phyloP scores from a whole-genome alignment of 345 rosid species.

The Xanthoceras sorbifolium region DNA sequence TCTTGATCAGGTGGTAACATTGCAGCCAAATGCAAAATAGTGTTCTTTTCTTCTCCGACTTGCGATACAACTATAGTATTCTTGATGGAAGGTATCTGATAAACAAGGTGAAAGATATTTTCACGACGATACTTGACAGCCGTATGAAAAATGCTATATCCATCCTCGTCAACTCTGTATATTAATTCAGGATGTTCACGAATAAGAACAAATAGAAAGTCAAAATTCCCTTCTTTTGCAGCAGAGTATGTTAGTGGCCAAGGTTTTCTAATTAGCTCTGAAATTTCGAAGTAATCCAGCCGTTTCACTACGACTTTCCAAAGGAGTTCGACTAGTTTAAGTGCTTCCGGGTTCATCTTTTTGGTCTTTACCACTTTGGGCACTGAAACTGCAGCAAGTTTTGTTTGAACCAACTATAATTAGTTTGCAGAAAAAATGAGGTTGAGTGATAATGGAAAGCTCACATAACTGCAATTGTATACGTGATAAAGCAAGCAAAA shows the following conservation, averaged over 20 bases:
- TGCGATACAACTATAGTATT: constrained; percentile 1
- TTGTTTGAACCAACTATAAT: background rate
- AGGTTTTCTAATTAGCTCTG: background rate
- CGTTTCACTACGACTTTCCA: background rate
- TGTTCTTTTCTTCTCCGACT: constrained; percentile 2
- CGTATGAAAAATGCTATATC: constrained; percentile 18
- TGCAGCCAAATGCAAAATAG: constrained; percentile 26
- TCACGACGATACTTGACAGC: constrained; percentile 18
- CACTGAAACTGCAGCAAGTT: background rate
- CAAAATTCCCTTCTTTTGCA: background rate
- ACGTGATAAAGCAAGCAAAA: background rate
- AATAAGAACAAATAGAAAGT: background rate
- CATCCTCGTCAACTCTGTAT: background rate
- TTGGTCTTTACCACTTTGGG: background rate
- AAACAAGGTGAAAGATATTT: constrained; percentile 18
- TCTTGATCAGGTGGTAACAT: constrained; percentile 12
- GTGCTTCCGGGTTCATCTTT: background rate
- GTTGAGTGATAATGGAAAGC: no score
- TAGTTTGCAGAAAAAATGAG: background rate
- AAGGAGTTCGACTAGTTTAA: background rate
- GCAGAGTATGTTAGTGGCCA: background rate
- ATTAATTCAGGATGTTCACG: background rate
- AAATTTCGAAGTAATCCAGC: background rate
- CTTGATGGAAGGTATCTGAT: constrained; percentile 11
- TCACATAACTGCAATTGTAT: no score